Percentiles rank a stretch among this genome's conserved stretches.
phyloP scores from a whole-genome alignment of 805 yeast genomes.

The Candida oleophila region DNA sequence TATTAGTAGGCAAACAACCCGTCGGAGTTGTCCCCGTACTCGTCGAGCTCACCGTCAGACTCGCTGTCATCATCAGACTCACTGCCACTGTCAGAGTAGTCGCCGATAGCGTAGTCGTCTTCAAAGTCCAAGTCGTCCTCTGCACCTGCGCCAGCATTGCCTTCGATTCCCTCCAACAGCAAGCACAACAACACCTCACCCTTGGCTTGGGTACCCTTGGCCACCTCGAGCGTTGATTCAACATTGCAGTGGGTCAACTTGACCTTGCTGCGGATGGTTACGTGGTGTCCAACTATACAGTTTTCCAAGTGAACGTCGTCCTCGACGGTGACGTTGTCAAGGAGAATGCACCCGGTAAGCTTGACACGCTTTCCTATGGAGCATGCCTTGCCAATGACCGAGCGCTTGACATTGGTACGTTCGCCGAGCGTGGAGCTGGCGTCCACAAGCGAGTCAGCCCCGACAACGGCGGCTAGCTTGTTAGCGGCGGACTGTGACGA shows the following conservation, averaged over 20 bases:
- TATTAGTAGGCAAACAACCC: constrained; percentile 45
- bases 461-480: constrained; percentile 50
- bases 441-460: constrained; percentile 84
- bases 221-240: constrained; percentile 74
- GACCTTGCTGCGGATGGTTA: constrained; percentile 60
- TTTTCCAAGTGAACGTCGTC: constrained; percentile 84
- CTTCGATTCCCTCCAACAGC: constrained; percentile 40
- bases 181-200: constrained; percentile 56
- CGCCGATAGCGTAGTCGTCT: constrained; percentile 30
- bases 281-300: constrained; percentile 76
- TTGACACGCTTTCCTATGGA: constrained; percentile 82
- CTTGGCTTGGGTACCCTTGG: constrained; percentile 51
- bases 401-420: constrained; percentile 79
- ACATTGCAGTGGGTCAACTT: constrained; percentile 79
- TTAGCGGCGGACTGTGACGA: not conserved
- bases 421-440: constrained; percentile 69
- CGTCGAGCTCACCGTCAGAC: constrained; percentile 49
- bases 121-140: constrained; percentile 7
- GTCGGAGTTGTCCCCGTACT: constrained; percentile 58
- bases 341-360: constrained; percentile 79
- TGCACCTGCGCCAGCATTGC: constrained; percentile 27
- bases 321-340: constrained; percentile 68
- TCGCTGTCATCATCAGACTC: constrained; percentile 44
- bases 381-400: constrained; percentile 76
- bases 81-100: constrained; percentile 27